These are phyloP conservation scores for Myriosclerotinia duriaeana DNA, from an alignment of 2,329 filamentous ascomycete genomes.

Conservation along the genomic window DNA sequence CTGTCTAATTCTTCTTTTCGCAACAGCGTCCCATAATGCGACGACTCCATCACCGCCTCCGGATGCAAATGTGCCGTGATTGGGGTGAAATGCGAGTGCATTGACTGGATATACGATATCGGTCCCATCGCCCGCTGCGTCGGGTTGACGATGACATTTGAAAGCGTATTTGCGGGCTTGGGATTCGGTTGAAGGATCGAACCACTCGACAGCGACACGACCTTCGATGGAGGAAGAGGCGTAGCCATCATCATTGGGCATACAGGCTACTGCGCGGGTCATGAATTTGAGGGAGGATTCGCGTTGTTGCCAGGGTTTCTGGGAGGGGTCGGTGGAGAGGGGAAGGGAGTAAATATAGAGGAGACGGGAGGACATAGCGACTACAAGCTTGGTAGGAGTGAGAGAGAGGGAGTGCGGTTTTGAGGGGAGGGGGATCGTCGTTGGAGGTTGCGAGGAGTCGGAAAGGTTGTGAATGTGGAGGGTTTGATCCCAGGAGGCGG, in stretches of 20 bases:
- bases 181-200: slow-evolving; percentile 82
- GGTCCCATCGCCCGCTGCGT: slow-evolving; percentile 55
- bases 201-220: slow-evolving; percentile 95
- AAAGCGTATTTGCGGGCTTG: slow-evolving; percentile 96
- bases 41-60: slow-evolving; percentile 72
- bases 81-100: slow-evolving; percentile 67
- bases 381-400: slow-evolving; percentile 77
- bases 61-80: slow-evolving; percentile 64
- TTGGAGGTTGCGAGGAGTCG: slow-evolving; percentile 53
- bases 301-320: slow-evolving; percentile 85
- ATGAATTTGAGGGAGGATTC: slow-evolving; percentile 96
- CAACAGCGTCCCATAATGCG: slow-evolving; percentile 69
- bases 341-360: slow-evolving; percentile 91
- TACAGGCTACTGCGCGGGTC: slow-evolving; percentile 88
- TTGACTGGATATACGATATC: slow-evolving; percentile 75
- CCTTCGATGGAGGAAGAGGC: slow-evolving; percentile 92
- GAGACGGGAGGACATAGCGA: slow-evolving; percentile 92
- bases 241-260: slow-evolving; percentile 95
- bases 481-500: slow-evolving; percentile 90
- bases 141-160: slow-evolving; percentile 89
- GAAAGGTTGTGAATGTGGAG: slow-evolving; percentile 76
- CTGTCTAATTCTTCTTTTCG: slow-evolving; percentile 67
- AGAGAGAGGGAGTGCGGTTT: slow-evolving; percentile 88
- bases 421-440: slow-evolving; percentile 69
- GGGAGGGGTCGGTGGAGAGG: slow-evolving; percentile 58